Base-by-base conservation (phyloP, 306 rosid genomes). In the Rubus parviflorus region DNA sequence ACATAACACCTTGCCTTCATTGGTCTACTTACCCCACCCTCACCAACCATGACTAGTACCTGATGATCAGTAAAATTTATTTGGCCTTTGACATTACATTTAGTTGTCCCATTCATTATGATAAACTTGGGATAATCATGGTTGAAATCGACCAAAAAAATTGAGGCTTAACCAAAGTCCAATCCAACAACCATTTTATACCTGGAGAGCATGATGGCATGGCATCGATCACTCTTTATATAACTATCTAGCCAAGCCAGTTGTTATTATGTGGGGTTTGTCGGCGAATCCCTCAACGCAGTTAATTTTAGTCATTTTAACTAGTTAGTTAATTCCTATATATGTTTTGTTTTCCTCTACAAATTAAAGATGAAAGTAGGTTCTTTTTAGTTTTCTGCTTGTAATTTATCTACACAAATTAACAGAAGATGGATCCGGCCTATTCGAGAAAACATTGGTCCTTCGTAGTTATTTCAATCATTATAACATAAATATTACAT, bases 1-100 rank as follows among this genome's bases (percentile, higher is more conserved):
- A 89, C 84, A 89, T 86, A 74, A 78, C 90, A 89, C 85, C 88
- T 83, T 79, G 84, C 85, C 78, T 77, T 46, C 67, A 48, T 46
- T 65, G 35, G 30, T 56, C 38, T 52, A 53, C 43, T 38, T 84
- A 66, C 85, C 92, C 97, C 85, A 91, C 96, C 46, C 0, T 16
- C 86, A 89, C 92, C 90, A 15, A 86, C 85, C 90, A 84, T 67
- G 84, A 58, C 67, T 63, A 35, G n/a, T 62, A 63, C 80, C 70
- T 72, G 46, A 78, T 46, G 47, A 52, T 67, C 51, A 25, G 35
- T 74, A 14, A 58, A 76, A 14, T 3, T 48, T 48, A 41, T 52
- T 71, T 52, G 40, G 46, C 8, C 23, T 3, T 56, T 56, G 68
- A 73, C 68, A 42, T 58, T 74, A 43, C 69, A 58, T 43, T 61